Evolutionary conservation across 2,329 filamentous ascomycete species (phyloP).

Genomic region (Westerdykella aurantiaca): DNA sequence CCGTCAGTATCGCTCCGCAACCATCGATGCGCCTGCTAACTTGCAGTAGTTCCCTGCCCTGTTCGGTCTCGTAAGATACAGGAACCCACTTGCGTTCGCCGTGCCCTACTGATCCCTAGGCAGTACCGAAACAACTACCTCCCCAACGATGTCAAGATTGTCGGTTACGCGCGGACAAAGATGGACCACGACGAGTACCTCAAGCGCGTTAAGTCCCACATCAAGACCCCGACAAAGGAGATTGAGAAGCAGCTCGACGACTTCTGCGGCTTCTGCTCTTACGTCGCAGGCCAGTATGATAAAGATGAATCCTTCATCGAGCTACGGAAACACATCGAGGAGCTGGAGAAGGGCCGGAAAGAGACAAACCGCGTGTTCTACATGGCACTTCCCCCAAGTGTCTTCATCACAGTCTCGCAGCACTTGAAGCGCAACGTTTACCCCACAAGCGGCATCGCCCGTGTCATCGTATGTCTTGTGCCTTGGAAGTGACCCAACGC

Average conservation of each 20-base stretch:
- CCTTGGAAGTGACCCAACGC: conserved; percentile 2
- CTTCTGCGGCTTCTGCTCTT: conserved; percentile 83
- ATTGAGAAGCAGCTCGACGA: conserved; percentile 91
- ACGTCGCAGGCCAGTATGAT: conserved; percentile 96
- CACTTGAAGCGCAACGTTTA: conserved; percentile 98
- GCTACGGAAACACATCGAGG: conserved; percentile 78
- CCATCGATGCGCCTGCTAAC: conserved; percentile 13
- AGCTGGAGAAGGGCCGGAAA: conserved; percentile 73
- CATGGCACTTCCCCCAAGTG: conserved; percentile 96
- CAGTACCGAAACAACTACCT: conserved; percentile 99
- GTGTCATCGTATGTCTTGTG: conserved; percentile 70
- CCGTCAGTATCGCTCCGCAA: conserved; percentile 52
- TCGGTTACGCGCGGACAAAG: conserved; percentile 98
- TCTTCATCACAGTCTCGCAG: conserved; percentile 96
- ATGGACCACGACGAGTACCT: conserved; percentile 98
- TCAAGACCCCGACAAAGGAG: conserved; percentile 97
- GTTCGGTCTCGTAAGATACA: conserved; percentile 80
- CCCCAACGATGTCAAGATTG: conserved; percentile 88
- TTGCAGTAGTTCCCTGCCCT: conserved; percentile 79
- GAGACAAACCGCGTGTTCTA: conserved; percentile 95
- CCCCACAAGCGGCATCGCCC: conserved; percentile 79
- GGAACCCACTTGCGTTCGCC: conserved; percentile 3
- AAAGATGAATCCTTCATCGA: conserved; percentile 88
- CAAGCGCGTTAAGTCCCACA: conserved; percentile 91
- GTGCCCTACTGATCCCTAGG: conserved; percentile 14